A percentile compares a stretch with the other conserved stretches of the same genome.
These are phyloP conservation scores for Aspergillus avenaceus DNA, from an alignment of 495 filamentous ascomycete species.

Conservation along the genomic window DNA sequence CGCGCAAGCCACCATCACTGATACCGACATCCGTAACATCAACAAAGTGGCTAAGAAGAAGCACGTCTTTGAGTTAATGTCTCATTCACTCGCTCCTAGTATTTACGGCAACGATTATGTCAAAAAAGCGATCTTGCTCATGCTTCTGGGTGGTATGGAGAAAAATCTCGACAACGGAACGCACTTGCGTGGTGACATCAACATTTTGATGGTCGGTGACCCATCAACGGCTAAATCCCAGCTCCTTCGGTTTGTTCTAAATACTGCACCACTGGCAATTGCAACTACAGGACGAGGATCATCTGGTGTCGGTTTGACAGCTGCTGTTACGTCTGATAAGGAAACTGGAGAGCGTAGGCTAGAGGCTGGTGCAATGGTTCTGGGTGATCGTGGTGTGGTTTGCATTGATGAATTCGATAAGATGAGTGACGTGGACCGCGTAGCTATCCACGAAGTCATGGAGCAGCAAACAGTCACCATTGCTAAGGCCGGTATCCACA, in stretches of 20 bases:
- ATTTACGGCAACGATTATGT: constrained; percentile 98
- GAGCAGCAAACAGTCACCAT: constrained; percentile 99
- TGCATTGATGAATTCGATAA: constrained; percentile 99
- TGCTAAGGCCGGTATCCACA: constrained; percentile 98
- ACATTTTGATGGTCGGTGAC: constrained; percentile 99
- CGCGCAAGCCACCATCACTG: constrained; percentile 89
- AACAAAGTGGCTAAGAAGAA: constrained; percentile 96
- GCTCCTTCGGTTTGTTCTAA: constrained; percentile 93
- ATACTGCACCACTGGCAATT: constrained; percentile 95
- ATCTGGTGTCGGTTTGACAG: constrained; percentile 96
- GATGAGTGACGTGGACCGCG: constrained; percentile 97
- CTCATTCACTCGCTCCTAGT: constrained; percentile 95
- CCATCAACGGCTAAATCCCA: constrained; percentile 98
- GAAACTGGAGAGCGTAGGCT: constrained; percentile 94
- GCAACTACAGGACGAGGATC: constrained; percentile 96
- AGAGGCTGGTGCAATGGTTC: constrained; percentile 98
- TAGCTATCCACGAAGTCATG: constrained; percentile 99
- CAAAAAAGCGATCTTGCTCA: constrained; percentile 95
- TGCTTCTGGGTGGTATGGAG: constrained; percentile 97
- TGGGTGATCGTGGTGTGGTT: constrained; percentile 93
- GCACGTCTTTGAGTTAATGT: constrained; percentile 87
- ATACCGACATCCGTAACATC: constrained; percentile 97
- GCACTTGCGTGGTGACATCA: constrained; percentile 97
- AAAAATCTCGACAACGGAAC: constrained; percentile 99
- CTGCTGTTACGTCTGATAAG: constrained; percentile 93